Conservation (phyloP, 2,329 filamentous ascomycete species). For the Cercospora brassicicola region DNA sequence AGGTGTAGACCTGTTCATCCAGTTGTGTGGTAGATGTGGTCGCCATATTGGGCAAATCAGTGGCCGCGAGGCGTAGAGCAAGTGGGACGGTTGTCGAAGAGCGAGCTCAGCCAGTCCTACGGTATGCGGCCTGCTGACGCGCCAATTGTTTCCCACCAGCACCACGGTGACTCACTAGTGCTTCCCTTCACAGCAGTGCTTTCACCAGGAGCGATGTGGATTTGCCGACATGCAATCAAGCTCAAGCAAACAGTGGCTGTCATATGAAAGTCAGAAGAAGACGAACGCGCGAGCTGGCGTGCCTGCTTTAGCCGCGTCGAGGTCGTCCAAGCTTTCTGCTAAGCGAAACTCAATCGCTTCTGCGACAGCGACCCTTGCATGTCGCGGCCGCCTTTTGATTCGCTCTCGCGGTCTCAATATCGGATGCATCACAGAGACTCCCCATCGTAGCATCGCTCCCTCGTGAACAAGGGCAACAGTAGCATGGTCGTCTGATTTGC, state of each 20-base stretch:
- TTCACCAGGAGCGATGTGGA: neutral
- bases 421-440: neutral
- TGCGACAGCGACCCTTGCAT: neutral
- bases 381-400: constrained; percentile 6
- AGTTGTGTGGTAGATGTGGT: constrained; percentile 18
- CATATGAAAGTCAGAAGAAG: neutral
- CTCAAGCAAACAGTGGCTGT: neutral
- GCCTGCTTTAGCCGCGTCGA: neutral
- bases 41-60: neutral
- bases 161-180: neutral
- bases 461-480: neutral
- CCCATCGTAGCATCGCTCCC: neutral
- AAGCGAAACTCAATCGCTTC: constrained; percentile 2
- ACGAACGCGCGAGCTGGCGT: neutral
- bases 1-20: constrained; percentile 31
- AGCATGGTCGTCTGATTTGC: constrained; percentile 6
- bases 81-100: neutral
- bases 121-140: neutral
- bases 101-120: neutral
- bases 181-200: neutral
- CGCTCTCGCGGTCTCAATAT: constrained; percentile 18
- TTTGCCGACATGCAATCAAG: neutral
- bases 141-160: neutral
- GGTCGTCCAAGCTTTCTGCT: constrained; percentile 2
- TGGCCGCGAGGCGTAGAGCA: neutral